Evolutionary conservation across 1,139 yeast species (phyloP), one percentile per base, ranked within the genome.

Genomic region (Candida sanyaensis): DNA sequence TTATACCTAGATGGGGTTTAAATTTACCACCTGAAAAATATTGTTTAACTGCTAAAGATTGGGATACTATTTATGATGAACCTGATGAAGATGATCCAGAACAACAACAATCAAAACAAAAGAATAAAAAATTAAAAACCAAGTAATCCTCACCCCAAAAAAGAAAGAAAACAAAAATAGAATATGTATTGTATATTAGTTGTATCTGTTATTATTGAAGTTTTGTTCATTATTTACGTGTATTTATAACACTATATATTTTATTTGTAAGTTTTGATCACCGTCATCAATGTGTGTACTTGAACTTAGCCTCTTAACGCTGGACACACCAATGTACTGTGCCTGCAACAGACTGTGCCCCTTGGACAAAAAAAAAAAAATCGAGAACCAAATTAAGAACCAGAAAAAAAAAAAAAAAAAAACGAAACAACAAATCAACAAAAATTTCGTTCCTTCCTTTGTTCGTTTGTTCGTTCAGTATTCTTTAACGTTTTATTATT

Each of bases 1-100:
- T 93, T 29, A 85, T 91, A 65, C 95, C 96, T 27, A 83, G 87
- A 48, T 92, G 93, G 86, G 99, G 99, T 23, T 77, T 93, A 48
- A 81, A 97, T 53, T 75, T 95, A 48, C 99, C 99, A 4, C 99
- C 99, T 8, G 99, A 93, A 71, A 93, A 92, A 78, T 92, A 91
- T 70, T 93, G 98, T 67, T 71, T 93, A 48, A 91, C 97, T 0
- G 91, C 90, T 2, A 79, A 80, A 54, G 93, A 88, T 56, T 86
- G 91, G 85, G 84, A 81, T 45, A 64, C 56, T 44, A 55, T 71
- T 46, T 71, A 66, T 37, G 75, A 71, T 23, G 77, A 71, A 44
- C 62, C 62, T 6, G 66, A 61, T 28, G 71, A 65, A 36, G 63
- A 58, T 28, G 61, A 55, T 6, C 48, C 42, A 21, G 52, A 44